Evolutionary conservation across 768 basidiomycete genomes (phyloP), one percentile per base, ranked within the genome.

Genomic region (Daedaleopsis sinensis): DNA sequence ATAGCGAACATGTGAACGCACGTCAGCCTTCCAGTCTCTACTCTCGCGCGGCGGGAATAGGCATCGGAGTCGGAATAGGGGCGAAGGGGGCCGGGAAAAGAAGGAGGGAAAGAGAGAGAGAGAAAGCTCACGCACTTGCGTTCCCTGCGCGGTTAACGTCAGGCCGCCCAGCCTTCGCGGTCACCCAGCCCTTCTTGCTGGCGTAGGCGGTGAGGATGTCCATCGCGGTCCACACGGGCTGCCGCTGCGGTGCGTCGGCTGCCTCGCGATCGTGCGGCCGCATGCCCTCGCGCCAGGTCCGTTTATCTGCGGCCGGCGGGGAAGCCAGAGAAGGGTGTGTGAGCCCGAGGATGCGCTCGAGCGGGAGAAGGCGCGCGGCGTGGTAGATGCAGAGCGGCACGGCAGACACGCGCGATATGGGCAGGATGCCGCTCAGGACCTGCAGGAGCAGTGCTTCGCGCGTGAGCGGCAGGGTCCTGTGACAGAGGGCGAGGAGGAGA

Each of bases 91-190:
- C 24, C 42, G 19, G 35, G 36, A 6, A 36, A 16, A 55, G 4
- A 13, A 15, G 11, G 3, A 43, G n/a, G 13, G 7, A 13, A 7
- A 35, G 23, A 9, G 50, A 38, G 15, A n/a, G 13, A 47, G 15
- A 19, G 8, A 36, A 21, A 49, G 23, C 47, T 55, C 9, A 84
- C 93, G 72, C 72, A 94, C 94, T 87, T 12, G 87, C 85, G 71
- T 96, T 96, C 36, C 94, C 96, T 3, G 96, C 93, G 44, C 96
- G 84, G 69, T 93, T 88, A 23, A 91, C 77, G 74, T 98, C 96
- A 2, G 94, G 89, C 62, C 96, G 75, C 1, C 94, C 95, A 6
- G 92, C 92, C 73, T 94, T 91, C 11, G 96, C 95, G 36, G 96
- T 98, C 44, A 95, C 74, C 88, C 89, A 94, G 19, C 91, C 89